phyloP scores from a whole-genome alignment of 805 yeast genomes.

The Starmera dryadoides region DNA sequence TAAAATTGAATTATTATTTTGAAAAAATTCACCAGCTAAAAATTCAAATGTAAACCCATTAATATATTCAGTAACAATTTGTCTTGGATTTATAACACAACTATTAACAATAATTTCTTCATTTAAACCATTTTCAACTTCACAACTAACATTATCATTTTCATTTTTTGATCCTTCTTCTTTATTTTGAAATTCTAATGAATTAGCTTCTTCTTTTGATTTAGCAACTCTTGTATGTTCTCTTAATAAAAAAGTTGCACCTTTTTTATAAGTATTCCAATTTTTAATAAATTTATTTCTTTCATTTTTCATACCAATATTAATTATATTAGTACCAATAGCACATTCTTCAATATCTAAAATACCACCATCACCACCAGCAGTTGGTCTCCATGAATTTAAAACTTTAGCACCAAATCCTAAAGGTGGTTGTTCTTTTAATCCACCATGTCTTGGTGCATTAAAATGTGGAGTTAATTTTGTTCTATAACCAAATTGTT shows the following conservation, averaged over 20 bases:
- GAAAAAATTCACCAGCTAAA: constrained; percentile 94
- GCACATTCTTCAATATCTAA: constrained; percentile 92
- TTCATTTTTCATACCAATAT: constrained; percentile 67
- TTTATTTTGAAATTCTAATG: constrained; percentile 24
- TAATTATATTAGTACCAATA: constrained; percentile 78
- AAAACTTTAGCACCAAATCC: constrained; percentile 89
- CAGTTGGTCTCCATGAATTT: constrained; percentile 53
- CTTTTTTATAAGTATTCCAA: constrained; percentile 49
- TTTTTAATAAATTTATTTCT: constrained; percentile 44
- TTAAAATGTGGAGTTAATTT: constrained; percentile 95
- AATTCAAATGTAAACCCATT: constrained; percentile 76
- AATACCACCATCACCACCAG: constrained; percentile 56
- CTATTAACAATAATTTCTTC: constrained; percentile 42
- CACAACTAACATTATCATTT: constrained; percentile 28
- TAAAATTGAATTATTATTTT: constrained; percentile 86
- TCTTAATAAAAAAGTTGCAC: constrained; percentile 81
- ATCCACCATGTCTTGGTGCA: constrained; percentile 48
- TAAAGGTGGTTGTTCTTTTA: constrained; percentile 51
- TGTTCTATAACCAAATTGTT: constrained; percentile 73
- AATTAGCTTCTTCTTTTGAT: constrained; percentile 12
- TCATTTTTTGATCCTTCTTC: constrained; percentile 40
- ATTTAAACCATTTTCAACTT: constrained; percentile 23
- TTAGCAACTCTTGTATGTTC: constrained; percentile 51
- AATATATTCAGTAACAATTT: constrained; percentile 70
- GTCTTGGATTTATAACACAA: constrained; percentile 73